Evolutionary conservation across 2,329 filamentous ascomycete species (phyloP).

Genomic region (Arthrobotrys megalospora): DNA sequence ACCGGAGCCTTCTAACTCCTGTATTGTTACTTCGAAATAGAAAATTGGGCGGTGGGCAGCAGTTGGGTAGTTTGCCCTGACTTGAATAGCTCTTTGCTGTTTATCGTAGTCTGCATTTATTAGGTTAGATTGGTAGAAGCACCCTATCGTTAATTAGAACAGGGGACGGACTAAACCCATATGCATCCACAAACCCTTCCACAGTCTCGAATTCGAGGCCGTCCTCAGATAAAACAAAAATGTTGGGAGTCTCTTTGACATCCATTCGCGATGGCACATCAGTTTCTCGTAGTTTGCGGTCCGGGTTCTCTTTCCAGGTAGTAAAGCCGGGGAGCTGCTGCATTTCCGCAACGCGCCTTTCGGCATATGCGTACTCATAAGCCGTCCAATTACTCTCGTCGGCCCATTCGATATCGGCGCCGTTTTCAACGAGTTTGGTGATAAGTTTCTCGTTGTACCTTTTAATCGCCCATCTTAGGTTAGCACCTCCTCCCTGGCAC

Average conservation of each 20-base stretch:
- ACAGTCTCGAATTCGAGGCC: slow-evolving; percentile 46
- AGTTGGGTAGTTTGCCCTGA: slow-evolving; percentile 32
- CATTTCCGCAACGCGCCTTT: slow-evolving; percentile 32
- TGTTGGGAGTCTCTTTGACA: slow-evolving; percentile 29
- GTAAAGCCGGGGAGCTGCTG: slow-evolving; percentile 29
- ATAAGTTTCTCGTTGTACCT: slow-evolving; percentile 45
- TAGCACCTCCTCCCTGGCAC: slow-evolving; percentile 2
- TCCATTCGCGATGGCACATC: slow-evolving; percentile 14
- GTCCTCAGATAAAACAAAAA: slow-evolving; percentile 44
- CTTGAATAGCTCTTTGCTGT: not conserved
- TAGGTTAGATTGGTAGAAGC: not conserved
- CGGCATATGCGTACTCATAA: slow-evolving; percentile 46
- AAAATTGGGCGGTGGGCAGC: slow-evolving; percentile 43
- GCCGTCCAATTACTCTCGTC: slow-evolving; percentile 38
- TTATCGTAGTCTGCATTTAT: slow-evolving; percentile 6
- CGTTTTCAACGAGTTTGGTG: slow-evolving; percentile 44
- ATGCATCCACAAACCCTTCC: slow-evolving; percentile 37
- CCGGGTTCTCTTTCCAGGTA: slow-evolving; percentile 26
- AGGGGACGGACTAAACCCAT: slow-evolving; percentile 19
- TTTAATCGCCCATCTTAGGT: slow-evolving; percentile 39
- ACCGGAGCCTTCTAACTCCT: not conserved
- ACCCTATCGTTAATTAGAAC: not conserved
- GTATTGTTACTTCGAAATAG: slow-evolving; percentile 40
- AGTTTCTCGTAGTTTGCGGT: slow-evolving; percentile 35
- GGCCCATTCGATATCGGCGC: slow-evolving; percentile 31